phyloP scores from a whole-genome alignment of 768 basidiomycete species.

The Cyclocybe cylindracea region DNA sequence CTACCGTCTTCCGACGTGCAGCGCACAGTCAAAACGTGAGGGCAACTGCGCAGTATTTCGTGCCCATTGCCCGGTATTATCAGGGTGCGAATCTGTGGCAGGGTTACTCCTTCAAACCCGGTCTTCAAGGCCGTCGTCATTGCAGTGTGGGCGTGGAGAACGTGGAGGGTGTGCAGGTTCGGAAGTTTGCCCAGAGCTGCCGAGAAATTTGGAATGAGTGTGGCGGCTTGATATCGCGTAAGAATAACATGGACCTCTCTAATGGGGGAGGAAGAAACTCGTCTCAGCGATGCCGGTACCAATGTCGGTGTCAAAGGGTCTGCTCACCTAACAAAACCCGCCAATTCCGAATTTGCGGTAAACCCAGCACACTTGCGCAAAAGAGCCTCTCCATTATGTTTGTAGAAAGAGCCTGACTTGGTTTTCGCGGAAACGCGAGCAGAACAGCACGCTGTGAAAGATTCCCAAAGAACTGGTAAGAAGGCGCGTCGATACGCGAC shows the following conservation, averaged over 20 bases:
- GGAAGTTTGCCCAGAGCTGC: conserved; percentile 23
- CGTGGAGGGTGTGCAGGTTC: conserved; percentile 30
- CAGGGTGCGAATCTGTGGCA: conserved; percentile 25
- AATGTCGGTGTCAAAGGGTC: not conserved
- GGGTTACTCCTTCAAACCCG: conserved; percentile 17
- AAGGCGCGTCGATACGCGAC: conserved; percentile 14
- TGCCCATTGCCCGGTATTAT: conserved; percentile 29
- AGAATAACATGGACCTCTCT: conserved; percentile 27
- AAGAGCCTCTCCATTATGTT: conserved; percentile 12
- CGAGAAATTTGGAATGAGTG: conserved; percentile 24
- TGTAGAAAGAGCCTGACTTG: conserved; percentile 4
- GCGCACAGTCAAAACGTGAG: conserved; percentile 21
- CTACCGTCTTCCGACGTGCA: conserved; percentile 21
- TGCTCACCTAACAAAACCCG: conserved; percentile 10
- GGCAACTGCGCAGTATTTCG: conserved; percentile 29
- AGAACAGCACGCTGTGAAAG: conserved; percentile 8
- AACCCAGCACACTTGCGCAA: conserved; percentile 15
- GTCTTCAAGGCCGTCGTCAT: conserved; percentile 28
- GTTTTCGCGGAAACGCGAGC: not conserved
- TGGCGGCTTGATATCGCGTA: conserved; percentile 25
- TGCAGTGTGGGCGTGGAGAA: conserved; percentile 30
- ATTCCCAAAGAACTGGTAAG: conserved; percentile 14
- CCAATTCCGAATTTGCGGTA: conserved; percentile 5
- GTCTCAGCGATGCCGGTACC: too few species aligned
- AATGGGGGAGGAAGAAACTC: not conserved